These are phyloP conservation scores for Cicer yamashitae DNA, from an alignment of 306 rosid genomes.

Conservation along the genomic window DNA sequence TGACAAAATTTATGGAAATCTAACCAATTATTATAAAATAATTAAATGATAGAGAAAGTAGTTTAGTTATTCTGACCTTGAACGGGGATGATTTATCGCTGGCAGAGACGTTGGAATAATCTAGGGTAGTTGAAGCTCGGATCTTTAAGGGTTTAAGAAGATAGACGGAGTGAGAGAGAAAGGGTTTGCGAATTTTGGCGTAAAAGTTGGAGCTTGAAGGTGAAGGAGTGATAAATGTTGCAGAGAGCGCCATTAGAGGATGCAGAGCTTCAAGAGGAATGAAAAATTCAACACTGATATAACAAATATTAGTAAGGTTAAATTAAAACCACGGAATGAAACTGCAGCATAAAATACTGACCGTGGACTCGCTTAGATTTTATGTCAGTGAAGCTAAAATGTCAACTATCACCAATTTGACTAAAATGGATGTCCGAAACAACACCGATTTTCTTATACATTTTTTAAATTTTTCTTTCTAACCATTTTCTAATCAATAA, in stretches of 20 bases:
- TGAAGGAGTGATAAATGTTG: constrained; percentile 62
- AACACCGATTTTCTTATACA: not conserved
- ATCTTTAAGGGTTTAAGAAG: constrained; percentile 54
- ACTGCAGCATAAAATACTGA: constrained; percentile 40
- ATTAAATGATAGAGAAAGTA: constrained; percentile 1
- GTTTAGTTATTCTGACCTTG: constrained; percentile 54
- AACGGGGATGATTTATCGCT: constrained; percentile 61
- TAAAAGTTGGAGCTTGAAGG: constrained; percentile 50
- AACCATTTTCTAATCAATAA: too few relatives aligned
- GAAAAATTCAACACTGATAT: not conserved
- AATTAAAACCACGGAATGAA: not conserved
- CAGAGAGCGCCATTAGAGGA: constrained; percentile 69
- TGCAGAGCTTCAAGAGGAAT: constrained; percentile 30
- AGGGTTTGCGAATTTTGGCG: constrained; percentile 54
- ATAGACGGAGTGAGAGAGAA: constrained; percentile 42
- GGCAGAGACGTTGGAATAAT: constrained; percentile 68
- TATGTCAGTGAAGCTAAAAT: not conserved
- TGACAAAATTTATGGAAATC: constrained; percentile 18
- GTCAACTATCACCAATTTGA: not conserved
- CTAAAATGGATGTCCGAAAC: not conserved
- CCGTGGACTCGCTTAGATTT: constrained; percentile 46
- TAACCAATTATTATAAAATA: constrained; percentile 22
- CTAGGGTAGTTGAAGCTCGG: constrained; percentile 79
- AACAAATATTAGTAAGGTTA: not conserved
- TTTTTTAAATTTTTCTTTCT: not conserved